phyloP scores from a whole-genome alignment of 805 yeast species.

The Monosporozyma aerobia region DNA sequence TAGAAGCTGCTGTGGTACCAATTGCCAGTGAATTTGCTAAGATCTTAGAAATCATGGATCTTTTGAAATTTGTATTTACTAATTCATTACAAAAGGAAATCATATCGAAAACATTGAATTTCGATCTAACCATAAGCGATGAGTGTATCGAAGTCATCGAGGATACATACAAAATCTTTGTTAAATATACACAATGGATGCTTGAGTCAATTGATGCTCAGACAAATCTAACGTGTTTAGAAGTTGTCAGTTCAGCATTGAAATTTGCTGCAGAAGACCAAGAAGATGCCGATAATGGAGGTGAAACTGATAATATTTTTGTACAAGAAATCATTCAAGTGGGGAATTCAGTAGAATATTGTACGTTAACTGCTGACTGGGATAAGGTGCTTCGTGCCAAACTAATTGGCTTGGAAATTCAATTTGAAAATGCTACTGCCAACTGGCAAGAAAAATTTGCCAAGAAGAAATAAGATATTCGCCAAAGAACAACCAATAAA shows the following conservation, averaged over 20 bases:
- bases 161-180: conserved; percentile 26
- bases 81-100: conserved; percentile 29
- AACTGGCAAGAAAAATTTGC: conserved; percentile 23
- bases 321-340: conserved; percentile 27
- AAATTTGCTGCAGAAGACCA: conserved; percentile 28
- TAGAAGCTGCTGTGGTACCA: conserved; percentile 11
- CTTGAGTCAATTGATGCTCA: conserved; percentile 21
- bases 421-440: conserved; percentile 12
- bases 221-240: conserved; percentile 16
- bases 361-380: conserved; percentile 21
- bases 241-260: conserved; percentile 24
- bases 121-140: conserved; percentile 17
- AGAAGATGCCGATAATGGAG: conserved; percentile 22
- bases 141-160: conserved; percentile 19
- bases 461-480: conserved; percentile 8
- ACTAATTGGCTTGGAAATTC: conserved; percentile 9
- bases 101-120: conserved; percentile 27
- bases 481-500: neutral
- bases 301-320: conserved; percentile 25
- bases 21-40: conserved; percentile 19
- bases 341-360: conserved; percentile 17
- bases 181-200: conserved; percentile 31
- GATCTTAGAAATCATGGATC: conserved; percentile 23
- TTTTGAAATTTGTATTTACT: conserved; percentile 25
- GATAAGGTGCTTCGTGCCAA: conserved; percentile 14